Evolutionary conservation across 2,329 filamentous ascomycete genomes (phyloP).

Genomic region (Chaetomiaceae sp.): DNA sequence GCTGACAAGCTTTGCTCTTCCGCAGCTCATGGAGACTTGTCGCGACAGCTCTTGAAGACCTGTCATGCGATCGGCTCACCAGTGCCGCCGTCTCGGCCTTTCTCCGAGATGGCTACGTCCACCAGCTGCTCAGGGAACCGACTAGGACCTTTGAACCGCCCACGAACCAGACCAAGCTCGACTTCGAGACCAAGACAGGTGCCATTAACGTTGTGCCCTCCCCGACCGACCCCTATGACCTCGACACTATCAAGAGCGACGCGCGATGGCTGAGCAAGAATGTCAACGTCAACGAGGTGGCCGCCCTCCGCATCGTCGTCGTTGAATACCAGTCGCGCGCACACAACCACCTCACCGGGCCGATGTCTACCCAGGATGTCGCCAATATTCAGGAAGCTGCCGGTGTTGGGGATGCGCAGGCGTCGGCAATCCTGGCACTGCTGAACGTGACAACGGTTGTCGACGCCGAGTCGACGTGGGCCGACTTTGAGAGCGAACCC

Average conservation of each 20-base stretch:
- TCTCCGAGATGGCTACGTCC: constrained; percentile 64
- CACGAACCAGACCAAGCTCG: constrained; percentile 59
- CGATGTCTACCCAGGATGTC: constrained; percentile 73
- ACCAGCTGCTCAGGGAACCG: constrained; percentile 64
- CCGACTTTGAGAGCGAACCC: constrained; percentile 58
- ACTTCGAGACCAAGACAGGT: constrained; percentile 79
- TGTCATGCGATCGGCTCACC: constrained; percentile 50
- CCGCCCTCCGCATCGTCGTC: constrained; percentile 73
- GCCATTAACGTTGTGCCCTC: constrained; percentile 77
- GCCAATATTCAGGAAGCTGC: constrained; percentile 71
- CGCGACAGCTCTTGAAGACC: constrained; percentile 53
- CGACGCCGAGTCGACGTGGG: constrained; percentile 52
- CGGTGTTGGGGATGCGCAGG: constrained; percentile 57
- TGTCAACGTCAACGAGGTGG: constrained; percentile 72
- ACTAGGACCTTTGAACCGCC: constrained; percentile 62
- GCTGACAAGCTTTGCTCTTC: constrained; percentile 10
- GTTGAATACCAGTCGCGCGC: constrained; percentile 80
- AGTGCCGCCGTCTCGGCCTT: constrained; percentile 60
- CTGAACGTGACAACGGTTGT: constrained; percentile 43
- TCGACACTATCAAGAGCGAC: constrained; percentile 79
- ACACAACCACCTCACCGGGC: constrained; percentile 64
- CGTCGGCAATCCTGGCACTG: constrained; percentile 53
- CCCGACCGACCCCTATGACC: constrained; percentile 62
- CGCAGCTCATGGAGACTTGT: constrained; percentile 60
- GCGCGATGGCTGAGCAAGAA: constrained; percentile 79